phyloP scores from a whole-genome alignment of 116 monocot species.

The Cymodocea nodosa region DNA sequence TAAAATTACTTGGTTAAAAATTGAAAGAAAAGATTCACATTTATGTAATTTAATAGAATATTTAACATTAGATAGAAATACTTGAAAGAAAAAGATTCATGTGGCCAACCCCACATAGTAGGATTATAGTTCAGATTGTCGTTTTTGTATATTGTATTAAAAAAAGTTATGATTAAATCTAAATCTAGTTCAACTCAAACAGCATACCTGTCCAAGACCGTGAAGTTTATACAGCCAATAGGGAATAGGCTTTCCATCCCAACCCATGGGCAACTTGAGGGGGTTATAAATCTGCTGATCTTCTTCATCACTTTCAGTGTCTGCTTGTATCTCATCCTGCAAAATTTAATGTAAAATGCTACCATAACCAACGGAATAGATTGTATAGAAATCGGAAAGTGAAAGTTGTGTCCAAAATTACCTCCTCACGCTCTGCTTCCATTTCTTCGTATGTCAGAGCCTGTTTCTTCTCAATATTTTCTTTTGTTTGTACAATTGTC shows the following conservation, averaged over 20 bases:
- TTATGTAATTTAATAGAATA: no score
- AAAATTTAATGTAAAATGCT: background rate
- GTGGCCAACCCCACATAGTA: no score
- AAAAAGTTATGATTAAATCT: background rate
- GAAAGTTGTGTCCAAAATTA: constrained; percentile 10
- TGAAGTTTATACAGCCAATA: constrained; percentile 99
- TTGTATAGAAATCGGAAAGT: background rate
- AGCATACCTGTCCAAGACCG: constrained; percentile 84
- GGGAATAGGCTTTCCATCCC: constrained; percentile 99
- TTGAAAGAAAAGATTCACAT: no score
- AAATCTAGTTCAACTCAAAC: background rate
- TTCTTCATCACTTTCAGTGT: constrained; percentile 94
- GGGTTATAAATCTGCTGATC: constrained; percentile 97
- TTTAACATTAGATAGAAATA: no score
- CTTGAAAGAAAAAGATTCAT: no score
- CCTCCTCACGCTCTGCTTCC: constrained; percentile 99
- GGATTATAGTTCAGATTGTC: no score
- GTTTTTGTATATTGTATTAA: no score
- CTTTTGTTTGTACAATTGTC: constrained; percentile 74
- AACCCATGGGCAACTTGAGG: constrained; percentile 96
- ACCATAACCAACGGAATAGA: background rate
- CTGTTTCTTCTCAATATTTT: constrained; percentile 95
- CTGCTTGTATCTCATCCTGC: constrained; percentile 84
- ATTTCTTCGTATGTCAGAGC: constrained; percentile 97
- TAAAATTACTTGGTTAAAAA: no score